Conservation (phyloP, 129 eudicot genomes). For the Escallonia rubra region DNA sequence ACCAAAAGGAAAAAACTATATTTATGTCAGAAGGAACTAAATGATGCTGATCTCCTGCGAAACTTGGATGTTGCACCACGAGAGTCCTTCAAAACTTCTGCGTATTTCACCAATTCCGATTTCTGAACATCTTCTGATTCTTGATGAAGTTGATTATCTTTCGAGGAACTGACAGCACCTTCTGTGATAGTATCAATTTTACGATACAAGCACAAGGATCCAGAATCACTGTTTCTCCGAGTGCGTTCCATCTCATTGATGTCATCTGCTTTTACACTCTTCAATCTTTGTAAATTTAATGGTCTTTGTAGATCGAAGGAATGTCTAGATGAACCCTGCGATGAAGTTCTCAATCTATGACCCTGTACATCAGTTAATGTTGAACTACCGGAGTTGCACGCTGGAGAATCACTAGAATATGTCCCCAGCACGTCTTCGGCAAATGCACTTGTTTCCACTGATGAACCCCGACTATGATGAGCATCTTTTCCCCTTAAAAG, state of each 20-base stretch:
- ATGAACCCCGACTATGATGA: constrained; percentile 28
- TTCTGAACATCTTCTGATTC: constrained; percentile 25
- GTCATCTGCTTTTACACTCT: constrained; percentile 9
- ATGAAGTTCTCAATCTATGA: constrained; percentile 25
- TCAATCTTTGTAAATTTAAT: constrained; percentile 8
- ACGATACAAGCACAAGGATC: constrained; percentile 28
- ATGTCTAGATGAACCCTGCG: constrained; percentile 22
- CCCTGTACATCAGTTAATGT: constrained; percentile 16
- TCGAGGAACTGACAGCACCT: constrained; percentile 15
- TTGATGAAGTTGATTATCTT: neutral
- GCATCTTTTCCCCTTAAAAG: constrained; percentile 46
- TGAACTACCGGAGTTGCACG: neutral
- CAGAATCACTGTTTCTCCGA: constrained; percentile 34
- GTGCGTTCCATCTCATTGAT: constrained; percentile 10
- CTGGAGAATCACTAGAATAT: constrained; percentile 11
- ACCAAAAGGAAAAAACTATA: neutral
- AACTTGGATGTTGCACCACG: constrained; percentile 14
- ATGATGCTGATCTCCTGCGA: constrained; percentile 47
- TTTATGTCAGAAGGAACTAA: constrained; percentile 32
- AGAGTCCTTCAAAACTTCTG: constrained; percentile 48
- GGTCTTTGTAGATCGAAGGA: constrained; percentile 30
- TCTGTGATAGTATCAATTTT: constrained; percentile 20
- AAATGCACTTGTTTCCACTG: constrained; percentile 23
- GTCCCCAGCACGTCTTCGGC: constrained; percentile 25
- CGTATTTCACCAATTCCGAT: constrained; percentile 50